Base-by-base conservation (phyloP, 177 flowering plant genomes). In the Telopea speciosissima region DNA sequence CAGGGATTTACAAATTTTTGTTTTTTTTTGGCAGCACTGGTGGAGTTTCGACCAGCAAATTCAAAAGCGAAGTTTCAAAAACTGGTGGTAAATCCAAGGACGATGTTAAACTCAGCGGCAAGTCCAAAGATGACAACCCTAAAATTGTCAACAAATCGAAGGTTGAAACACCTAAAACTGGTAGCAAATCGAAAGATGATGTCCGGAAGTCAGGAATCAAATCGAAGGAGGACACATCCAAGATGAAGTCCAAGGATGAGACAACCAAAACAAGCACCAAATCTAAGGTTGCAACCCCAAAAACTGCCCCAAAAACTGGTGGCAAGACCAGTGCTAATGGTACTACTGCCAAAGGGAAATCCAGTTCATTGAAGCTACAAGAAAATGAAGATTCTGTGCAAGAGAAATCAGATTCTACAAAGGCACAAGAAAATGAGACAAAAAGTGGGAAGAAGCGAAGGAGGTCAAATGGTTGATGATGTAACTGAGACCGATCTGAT, bases 391-490 rank as follows among this genome's bases (percentile, higher is more conserved):
- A 78, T n/a, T 54, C 63, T 19, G 67, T 67, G 7, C 79, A 81
- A 69, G 80, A 75, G 42, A 83, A 80, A 69, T 72, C 75, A 33
- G 76, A 63, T 62, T 67, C 83, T 26, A 44, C 77, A 16, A 79
- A 86, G 66, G 73, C 69, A 21, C 78, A 52, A 56, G 74, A 67
- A 33, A 68, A 58, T 19, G 71, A 67, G 63, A 33, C 59, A 22
- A 84, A 78, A 70, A 68, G 78, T 26, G 84, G 81, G 23, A 84
- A 81, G 74, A 88, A 85, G 78, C 76, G 85, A 62, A 77, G 81
- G 76, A 79, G 75, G 62, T 19, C 40, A 14, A 72, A 13, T 13
- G 14, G 49, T 8, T 44, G 49, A 44, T 44, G 19, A 11, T 9
- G 54, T 45, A 11, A 13, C 54, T 13, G 54, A 12, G 17, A 12